Evolutionary conservation across 305 asterid species (phyloP), one percentile per base, ranked within the genome.

Genomic region (Fraxinus latifolia): DNA sequence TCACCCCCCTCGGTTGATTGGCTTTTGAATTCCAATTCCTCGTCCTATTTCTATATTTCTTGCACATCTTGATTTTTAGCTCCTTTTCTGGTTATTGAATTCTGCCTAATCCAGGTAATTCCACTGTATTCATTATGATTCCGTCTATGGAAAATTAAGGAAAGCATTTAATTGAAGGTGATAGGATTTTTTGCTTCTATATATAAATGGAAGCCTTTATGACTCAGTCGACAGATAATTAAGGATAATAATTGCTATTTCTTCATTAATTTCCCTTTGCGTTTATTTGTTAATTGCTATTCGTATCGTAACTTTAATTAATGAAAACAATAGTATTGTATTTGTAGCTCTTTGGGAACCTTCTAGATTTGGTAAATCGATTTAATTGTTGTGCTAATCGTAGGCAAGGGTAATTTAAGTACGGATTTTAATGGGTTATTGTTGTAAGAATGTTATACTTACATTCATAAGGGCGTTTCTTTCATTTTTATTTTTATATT

Each of bases 321-420:
- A n/a, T n/a, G n/a, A n/a, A n/a, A n/a, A n/a, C n/a, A n/a, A n/a
- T n/a, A n/a, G n/a, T n/a, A n/a, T n/a, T n/a, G n/a, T n/a, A n/a
- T n/a, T n/a, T 68, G 27, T 76, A 55, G 25, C 53, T 65, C 33
- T 27, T 29, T 11, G 19, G n/a, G 19, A 17, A 68, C 74, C 74
- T 79, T 81, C 88, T 82, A 65, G 86, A 78, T 83, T 79, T 85
- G 84, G 86, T 73, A 81, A 80, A 78, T 77, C 72, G n/a, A n/a
- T 84, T 36, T 79, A 47, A 47, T 15, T 50, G 15, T 72, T 4
- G 17, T 78, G 19, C 1, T 29, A 68, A 29, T 33, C 55, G 83
- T 81, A 76, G 3, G 36, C 78, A 79, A 23, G 50, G 33, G 73
- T 7, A 75, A 74, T 83, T 82, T 79, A 25, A 9, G 74, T 81